Percentiles rank a stretch among this genome's conserved stretches.
These are phyloP conservation scores for Rutidosis leptorrhynchoides DNA, from an alignment of 129 eudicot genomes.

Conservation along the genomic window DNA sequence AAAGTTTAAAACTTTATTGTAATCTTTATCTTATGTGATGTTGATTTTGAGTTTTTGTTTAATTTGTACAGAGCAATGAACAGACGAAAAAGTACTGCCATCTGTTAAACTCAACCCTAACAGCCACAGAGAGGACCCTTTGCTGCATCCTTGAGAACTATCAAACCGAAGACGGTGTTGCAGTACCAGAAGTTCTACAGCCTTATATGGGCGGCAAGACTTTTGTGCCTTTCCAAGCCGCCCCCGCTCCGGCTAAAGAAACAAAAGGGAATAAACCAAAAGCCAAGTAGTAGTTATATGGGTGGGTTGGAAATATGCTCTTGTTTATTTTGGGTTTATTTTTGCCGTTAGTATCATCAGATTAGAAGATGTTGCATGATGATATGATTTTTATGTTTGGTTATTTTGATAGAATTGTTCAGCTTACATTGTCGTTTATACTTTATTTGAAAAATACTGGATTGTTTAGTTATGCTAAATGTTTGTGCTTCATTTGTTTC, in stretches of 20 bases:
- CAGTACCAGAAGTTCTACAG: constrained; percentile 62
- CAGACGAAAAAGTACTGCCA: constrained; percentile 71
- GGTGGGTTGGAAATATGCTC: too few species aligned
- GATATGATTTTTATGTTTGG: neutral
- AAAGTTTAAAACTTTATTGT: neutral
- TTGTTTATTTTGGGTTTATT: neutral
- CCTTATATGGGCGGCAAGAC: constrained; percentile 69
- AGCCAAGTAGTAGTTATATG: neutral
- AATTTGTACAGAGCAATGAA: constrained; percentile 59
- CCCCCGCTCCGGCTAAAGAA: constrained; percentile 11
- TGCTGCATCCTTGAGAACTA: constrained; percentile 83
- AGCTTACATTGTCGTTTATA: neutral
- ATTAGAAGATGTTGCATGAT: neutral
- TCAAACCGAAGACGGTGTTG: constrained; percentile 81
- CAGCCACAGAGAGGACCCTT: constrained; percentile 89
- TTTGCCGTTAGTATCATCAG: neutral
- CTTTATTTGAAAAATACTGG: neutral
- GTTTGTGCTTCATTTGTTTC: neutral
- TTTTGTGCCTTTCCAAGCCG: constrained; percentile 47
- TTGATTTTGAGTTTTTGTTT: neutral
- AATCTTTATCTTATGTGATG: neutral
- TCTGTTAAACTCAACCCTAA: constrained; percentile 76
- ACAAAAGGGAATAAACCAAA: neutral
- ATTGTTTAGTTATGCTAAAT: neutral
- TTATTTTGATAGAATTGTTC: neutral